Evolutionary conservation across 2,329 filamentous ascomycete species (phyloP).

Genomic region (Trichophyton rubrum): DNA sequence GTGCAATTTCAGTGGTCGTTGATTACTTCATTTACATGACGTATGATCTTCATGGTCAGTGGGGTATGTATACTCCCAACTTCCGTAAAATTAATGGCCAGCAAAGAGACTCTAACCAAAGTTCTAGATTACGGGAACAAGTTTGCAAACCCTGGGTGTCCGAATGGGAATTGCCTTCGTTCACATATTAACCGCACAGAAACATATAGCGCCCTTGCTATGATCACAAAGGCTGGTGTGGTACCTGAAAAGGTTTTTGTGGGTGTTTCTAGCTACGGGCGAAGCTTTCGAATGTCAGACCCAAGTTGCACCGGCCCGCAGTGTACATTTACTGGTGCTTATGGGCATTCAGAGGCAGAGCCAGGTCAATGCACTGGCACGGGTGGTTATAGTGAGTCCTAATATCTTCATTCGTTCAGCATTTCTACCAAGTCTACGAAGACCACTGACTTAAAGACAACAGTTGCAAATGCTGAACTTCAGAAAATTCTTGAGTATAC

Average conservation of each 20-base stretch:
- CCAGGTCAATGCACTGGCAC: slow-evolving; percentile 19
- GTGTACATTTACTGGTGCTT: slow-evolving; percentile 18
- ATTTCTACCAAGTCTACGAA: background rate
- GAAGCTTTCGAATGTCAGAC: slow-evolving; percentile 25
- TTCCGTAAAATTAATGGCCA: slow-evolving; percentile 9
- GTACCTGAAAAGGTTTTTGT: slow-evolving; percentile 22
- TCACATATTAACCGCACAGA: slow-evolving; percentile 28
- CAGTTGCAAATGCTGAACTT: background rate
- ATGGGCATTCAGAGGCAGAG: slow-evolving; percentile 17
- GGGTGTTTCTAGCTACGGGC: slow-evolving; percentile 27
- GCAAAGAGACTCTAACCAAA: slow-evolving; percentile 4
- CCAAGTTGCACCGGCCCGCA: slow-evolving; percentile 17
- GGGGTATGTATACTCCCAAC: slow-evolving; percentile 10
- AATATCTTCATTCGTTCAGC: background rate
- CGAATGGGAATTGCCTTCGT: slow-evolving; percentile 25
- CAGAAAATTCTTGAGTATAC: no score
- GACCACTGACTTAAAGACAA: no score
- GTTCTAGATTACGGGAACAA: slow-evolving; percentile 11
- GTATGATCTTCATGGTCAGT: slow-evolving; percentile 25
- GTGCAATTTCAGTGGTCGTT: slow-evolving; percentile 15
- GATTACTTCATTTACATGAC: slow-evolving; percentile 28
- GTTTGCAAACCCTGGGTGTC: slow-evolving; percentile 15
- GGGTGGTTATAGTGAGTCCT: background rate
- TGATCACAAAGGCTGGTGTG: slow-evolving; percentile 28
- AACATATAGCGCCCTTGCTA: slow-evolving; percentile 22